phyloP scores from a whole-genome alignment of 1,284 basidiomycete genomes.

The Apiotrichum akiyoshidainum region DNA sequence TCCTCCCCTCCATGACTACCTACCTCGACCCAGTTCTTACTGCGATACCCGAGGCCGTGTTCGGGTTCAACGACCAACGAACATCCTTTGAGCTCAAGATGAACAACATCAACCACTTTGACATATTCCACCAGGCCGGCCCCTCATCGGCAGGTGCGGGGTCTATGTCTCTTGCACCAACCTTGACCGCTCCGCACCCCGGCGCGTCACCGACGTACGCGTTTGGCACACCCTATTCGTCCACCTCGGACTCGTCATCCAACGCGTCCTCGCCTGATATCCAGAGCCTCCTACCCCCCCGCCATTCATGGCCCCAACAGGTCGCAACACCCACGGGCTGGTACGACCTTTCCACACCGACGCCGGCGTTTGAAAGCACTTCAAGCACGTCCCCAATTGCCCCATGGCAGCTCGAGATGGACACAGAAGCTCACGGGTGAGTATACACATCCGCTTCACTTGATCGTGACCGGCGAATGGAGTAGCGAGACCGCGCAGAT shows the following conservation, averaged over 20 bases:
- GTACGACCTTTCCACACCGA: neutral
- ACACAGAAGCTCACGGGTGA: neutral
- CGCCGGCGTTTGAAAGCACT: neutral
- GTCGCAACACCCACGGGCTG: neutral
- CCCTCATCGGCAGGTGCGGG: neutral
- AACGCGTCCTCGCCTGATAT: constrained; percentile 1
- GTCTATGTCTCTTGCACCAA: neutral
- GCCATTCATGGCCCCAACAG: neutral
- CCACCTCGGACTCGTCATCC: constrained; percentile 2
- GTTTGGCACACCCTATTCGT: neutral
- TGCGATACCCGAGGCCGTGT: neutral
- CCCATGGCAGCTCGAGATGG: neutral
- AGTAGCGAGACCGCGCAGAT: too few species aligned
- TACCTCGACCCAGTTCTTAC: neutral
- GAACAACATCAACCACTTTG: neutral
- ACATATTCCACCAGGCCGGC: neutral
- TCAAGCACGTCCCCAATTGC: neutral
- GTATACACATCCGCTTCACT: neutral
- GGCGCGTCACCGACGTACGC: neutral
- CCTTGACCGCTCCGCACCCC: neutral
- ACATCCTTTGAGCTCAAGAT: neutral
- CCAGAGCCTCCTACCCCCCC: neutral
- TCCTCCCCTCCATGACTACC: neutral
- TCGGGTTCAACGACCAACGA: neutral
- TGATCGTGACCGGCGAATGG: neutral